Percentiles rank a stretch among this genome's conserved stretches.
Evolutionary conservation across 805 yeast genomes (phyloP).

Genomic region (Maudiozyma serrabonitensis): DNA sequence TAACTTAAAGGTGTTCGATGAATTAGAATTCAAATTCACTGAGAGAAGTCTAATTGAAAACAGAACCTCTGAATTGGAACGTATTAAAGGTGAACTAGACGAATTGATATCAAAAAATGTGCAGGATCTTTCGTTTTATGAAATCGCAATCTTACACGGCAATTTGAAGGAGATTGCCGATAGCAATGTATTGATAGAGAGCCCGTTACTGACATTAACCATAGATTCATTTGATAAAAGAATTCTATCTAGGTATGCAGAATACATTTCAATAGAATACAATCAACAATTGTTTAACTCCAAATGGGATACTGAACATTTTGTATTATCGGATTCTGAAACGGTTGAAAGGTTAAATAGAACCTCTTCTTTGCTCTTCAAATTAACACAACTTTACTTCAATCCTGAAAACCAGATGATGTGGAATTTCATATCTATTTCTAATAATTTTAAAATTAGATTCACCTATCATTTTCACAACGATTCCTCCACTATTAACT

Average conservation of each 20-base stretch:
- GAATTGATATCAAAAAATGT: neutral
- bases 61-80: constrained; percentile 2
- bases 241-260: constrained; percentile 7
- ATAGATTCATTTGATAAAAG: constrained; percentile 8
- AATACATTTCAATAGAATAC: constrained; percentile 7
- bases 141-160: constrained; percentile 5
- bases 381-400: constrained; percentile 11
- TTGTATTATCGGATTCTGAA: constrained; percentile 10
- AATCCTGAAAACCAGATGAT: constrained; percentile 2
- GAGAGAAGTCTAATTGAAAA: constrained; percentile 6
- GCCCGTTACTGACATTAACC: neutral
- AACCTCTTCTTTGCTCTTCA: constrained; percentile 14
- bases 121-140: constrained; percentile 3
- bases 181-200: neutral
- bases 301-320: constrained; percentile 25
- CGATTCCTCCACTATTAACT: constrained; percentile 39
- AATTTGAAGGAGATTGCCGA: constrained; percentile 1
- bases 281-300: constrained; percentile 15
- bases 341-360: constrained; percentile 10
- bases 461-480: constrained; percentile 47
- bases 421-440: constrained; percentile 41
- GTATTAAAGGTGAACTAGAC: constrained; percentile 2
- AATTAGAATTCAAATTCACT: constrained; percentile 7
- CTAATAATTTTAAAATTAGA: constrained; percentile 38
- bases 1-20: constrained; percentile 11